Evolutionary conservation across 306 rosid genomes (phyloP), one percentile per base, ranked within the genome.

Genomic region (Trifolium pratense): DNA sequence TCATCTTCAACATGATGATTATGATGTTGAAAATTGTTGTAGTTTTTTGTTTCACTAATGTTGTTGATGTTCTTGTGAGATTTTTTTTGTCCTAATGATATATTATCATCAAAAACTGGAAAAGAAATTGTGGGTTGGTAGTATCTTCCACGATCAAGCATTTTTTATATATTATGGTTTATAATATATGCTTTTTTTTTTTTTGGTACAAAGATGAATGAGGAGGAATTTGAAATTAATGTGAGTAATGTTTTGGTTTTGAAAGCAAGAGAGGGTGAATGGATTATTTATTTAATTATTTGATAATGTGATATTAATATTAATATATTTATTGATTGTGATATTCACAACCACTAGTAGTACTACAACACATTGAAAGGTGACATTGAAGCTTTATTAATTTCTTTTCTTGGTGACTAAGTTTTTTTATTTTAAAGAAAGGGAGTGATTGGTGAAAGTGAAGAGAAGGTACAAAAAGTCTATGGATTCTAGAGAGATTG

Each of bases 381-480:
- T 69, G 62, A 48, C 16, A 4, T n/a, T 34, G 69, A 69, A 66
- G 55, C 10, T 70, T 37, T 26, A 43, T 66, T 46, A 66, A 72
- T 89, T 75, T 81, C 84, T 89, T 89, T 75, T 81, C 84, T 89
- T 82, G 83, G 64, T 37, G 59, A 58, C 49, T 4, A 81, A 85
- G 91, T 23, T 39, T 60, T 80, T 67, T 76, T 59, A 26, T 80
- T 67, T 76, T 59, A 26, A 59, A 59, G 18, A 29, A 58, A 26
- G 61, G 11, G 23, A 25, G 64, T 23, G 53, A 69, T 45, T n/a
- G 66, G 43, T 4, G 73, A 68, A 66, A 18, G 49, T 1, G 26
- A 29, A 66, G 51, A 40, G 53, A 42, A 40, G 25, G 57, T 21
- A 69, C 7, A 12, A 37, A 79, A 83, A 84, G 96, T 90, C 96